Evolutionary conservation across 306 rosid genomes (phyloP), one percentile per base, ranked within the genome.

Genomic region (Fragaria iinumae): DNA sequence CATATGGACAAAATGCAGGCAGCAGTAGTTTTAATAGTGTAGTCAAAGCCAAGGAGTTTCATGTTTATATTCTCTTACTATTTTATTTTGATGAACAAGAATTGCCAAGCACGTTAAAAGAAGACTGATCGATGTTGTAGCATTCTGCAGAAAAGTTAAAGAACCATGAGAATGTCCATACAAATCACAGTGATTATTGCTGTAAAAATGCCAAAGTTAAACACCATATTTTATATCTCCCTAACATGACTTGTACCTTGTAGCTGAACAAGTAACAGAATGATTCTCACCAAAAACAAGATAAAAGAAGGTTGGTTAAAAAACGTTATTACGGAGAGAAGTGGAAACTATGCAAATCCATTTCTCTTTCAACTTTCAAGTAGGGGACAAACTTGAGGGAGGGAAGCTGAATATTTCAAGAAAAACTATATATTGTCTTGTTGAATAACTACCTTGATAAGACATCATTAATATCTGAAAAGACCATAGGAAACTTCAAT

Each of bases 1-100:
- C 8, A 16, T 63, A 63, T 32, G 43, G 68, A 63, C 68, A 63
- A 63, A 63, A 32, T 63, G 68, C n/a, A 63, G 68, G 68, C 68
- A 16, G 12, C 68, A 32, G 11, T 8, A 4, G 11, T 14, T 63
- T 0, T 17, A 29, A 13, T 63, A 16, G 16, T 34, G 17, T 6
- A 13, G 43, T 63, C 68, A 63, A 63, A 63, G 21, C n/a, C 44
- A 29, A 63, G 11, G 21, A 63, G 65, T 23, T 25, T 25, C 36
- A 25, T 25, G 11, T 10, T 25, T 59, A 4, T 1, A 21, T 59
- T 25, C 34, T 23, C 64, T 4, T 21, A 57, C 11, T 23, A 57
- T 23, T 57, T 57, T 21, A 59, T 10, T 59, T 59, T 25, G 17
- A 11, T 23, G 36, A 59, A 25, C 62, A 20, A 52, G 57, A 52